Conservation (phyloP, 2,329 filamentous ascomycete species). For the Stagonosporopsis tanaceti region DNA sequence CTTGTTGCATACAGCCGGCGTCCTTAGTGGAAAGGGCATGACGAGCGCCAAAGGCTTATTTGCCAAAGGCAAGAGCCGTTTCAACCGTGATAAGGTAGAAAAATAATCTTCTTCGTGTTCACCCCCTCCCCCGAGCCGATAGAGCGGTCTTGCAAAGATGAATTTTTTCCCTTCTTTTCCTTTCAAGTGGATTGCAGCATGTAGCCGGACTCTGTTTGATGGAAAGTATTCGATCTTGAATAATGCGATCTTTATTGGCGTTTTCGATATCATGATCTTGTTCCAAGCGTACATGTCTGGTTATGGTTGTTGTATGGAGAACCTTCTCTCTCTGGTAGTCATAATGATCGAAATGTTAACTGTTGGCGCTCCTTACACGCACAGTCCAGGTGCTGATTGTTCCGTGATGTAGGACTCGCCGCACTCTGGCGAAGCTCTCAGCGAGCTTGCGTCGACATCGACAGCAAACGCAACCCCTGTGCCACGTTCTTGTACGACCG, state of each 20-base stretch:
- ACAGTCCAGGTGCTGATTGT: conserved; percentile 47
- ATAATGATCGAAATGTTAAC: conserved; percentile 43
- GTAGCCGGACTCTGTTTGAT: conserved; percentile 24
- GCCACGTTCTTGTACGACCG: conserved; percentile 18
- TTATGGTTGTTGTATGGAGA: conserved; percentile 25
- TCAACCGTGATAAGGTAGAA: conserved; percentile 87
- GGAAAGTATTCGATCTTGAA: conserved; percentile 20
- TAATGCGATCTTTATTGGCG: conserved; percentile 30
- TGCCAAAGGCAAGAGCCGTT: conserved; percentile 87
- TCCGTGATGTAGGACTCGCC: conserved; percentile 47
- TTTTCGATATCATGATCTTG: conserved; percentile 27
- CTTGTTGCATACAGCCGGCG: conserved; percentile 81
- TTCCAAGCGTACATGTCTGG: conserved; percentile 29
- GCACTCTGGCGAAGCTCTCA: conserved; percentile 41
- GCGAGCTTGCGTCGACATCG: conserved; percentile 39
- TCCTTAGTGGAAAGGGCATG: conserved; percentile 71
- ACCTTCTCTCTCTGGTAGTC: conserved; percentile 26
- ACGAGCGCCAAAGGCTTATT: conserved; percentile 91
- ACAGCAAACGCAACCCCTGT: conserved; percentile 15
- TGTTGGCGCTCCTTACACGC: conserved; percentile 4
- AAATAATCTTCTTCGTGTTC: conserved; percentile 63
- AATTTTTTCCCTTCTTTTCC: conserved; percentile 16
- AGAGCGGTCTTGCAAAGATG: conserved; percentile 12
- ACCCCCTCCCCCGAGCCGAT: conserved; percentile 22
- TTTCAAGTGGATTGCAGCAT: conserved; percentile 21